Evolutionary conservation across 371 early-diverging fungal species (phyloP), one percentile per base, ranked within the genome.

Genomic region (Lichtheimia ramosa): DNA sequence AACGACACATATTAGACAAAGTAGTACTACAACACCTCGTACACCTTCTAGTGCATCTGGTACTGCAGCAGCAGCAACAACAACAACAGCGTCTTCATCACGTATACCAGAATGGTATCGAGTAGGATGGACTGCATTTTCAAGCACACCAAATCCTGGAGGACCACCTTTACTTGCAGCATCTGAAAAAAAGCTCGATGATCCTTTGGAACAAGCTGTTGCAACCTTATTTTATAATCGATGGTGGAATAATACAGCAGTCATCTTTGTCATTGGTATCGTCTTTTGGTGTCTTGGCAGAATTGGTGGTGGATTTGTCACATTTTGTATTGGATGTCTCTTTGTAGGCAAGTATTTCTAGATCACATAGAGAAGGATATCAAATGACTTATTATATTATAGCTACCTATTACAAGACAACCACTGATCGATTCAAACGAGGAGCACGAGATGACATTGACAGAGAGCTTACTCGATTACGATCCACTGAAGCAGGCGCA

Each of bases 351-450:
- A 69, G 64, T 58, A 25, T 15, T 28, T n/a, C 40, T 43, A 43
- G 6, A 28, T 41, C 2, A n/a, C 3, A 21, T 15, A 16, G 14
- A 5, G 13, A n/a, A 24, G 24, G n/a, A n/a, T 21, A 40, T 20
- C 27, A n/a, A 48, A 53, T 50, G 14, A 14, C 23, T 51, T 42
- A 20, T 18, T 54, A n/a, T 20, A 4, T 42, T 15, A 16, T 70
- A 83, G 89, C 78, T 18, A 87, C 84, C 13, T 92, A 89, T 62
- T 91, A 87, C 70, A 75, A 83, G 53, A 86, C 81, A 63, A 86
- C 88, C 18, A 70, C 79, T 6, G 76, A 70, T 42, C 81, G 92
- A 48, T 91, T 88, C 63, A 74, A 85, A 48, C 77, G 85, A 21
- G 73, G 83, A 48, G 81, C 86, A 21, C 78, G 89, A 27, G 91